These are phyloP conservation scores for Yamadazyma conglobata DNA, from an alignment of 1,139 yeast species.

Conservation along the genomic window DNA sequence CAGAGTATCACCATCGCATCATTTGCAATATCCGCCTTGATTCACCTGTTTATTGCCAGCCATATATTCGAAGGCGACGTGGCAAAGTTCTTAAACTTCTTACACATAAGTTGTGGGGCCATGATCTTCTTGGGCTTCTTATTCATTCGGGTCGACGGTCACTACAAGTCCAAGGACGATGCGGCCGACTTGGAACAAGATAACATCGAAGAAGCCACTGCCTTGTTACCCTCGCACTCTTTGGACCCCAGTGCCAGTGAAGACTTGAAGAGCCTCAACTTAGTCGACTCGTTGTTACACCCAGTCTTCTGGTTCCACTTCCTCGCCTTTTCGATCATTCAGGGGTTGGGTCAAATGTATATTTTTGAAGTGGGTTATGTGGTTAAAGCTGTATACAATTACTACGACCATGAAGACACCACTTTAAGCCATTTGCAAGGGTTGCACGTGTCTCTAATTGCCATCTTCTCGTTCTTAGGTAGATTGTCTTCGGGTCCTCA, in stretches of 20 bases:
- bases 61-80: slow-evolving; percentile 22
- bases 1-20: slow-evolving; percentile 37
- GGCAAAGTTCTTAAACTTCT: slow-evolving; percentile 21
- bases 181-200: slow-evolving; percentile 11
- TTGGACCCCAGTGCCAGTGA: slow-evolving; percentile 4
- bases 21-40: slow-evolving; percentile 34
- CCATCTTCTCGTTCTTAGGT: slow-evolving; percentile 65
- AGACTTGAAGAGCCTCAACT: slow-evolving; percentile 15
- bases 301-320: slow-evolving; percentile 47
- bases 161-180: slow-evolving; percentile 16
- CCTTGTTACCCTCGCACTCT: slow-evolving; percentile 10
- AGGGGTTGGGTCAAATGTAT: slow-evolving; percentile 77
- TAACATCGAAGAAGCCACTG: slow-evolving; percentile 12
- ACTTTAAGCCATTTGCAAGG: slow-evolving; percentile 52
- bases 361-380: slow-evolving; percentile 73
- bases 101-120: slow-evolving; percentile 22
- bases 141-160: slow-evolving; percentile 30
- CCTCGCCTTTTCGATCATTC: slow-evolving; percentile 55
- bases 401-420: slow-evolving; percentile 20
- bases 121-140: slow-evolving; percentile 28
- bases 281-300: slow-evolving; percentile 20
- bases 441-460: slow-evolving; percentile 67
- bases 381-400: slow-evolving; percentile 47
- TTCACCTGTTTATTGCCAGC: slow-evolving; percentile 24
- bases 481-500: slow-evolving; percentile 64